Evolutionary conservation across 2,329 filamentous ascomycete genomes (phyloP).

Genomic region (Penicillium sp.): DNA sequence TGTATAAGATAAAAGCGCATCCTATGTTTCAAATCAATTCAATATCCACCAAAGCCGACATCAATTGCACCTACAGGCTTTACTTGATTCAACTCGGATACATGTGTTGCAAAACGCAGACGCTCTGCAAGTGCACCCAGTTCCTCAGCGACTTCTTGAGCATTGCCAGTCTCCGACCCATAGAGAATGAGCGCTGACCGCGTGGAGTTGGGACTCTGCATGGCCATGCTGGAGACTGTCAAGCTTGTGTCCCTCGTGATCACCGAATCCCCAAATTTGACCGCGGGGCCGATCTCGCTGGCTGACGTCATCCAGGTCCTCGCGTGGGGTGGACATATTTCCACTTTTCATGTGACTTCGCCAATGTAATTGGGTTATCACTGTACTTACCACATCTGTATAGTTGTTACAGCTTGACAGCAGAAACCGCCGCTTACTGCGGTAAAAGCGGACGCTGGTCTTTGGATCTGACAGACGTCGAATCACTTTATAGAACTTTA

Average conservation of each 20-base stretch:
- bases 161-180: conserved; percentile 91
- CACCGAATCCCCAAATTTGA: conserved; percentile 9
- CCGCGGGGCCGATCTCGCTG: conserved; percentile 20
- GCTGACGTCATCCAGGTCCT: conserved; percentile 27
- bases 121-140: conserved; percentile 68
- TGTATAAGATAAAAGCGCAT: conserved; percentile 32
- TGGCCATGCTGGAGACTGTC: conserved; percentile 23
- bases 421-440: no score
- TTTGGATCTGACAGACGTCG: no score
- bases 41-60: not conserved
- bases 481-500: no score
- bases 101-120: conserved; percentile 67
- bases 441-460: no score
- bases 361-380: no score
- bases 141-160: conserved; percentile 84
- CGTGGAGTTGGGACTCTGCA: conserved; percentile 9
- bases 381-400: no score
- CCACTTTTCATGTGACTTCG: no score
- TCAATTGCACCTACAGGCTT: conserved; percentile 57
- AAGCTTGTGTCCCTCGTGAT: conserved; percentile 10
- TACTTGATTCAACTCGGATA: conserved; percentile 71
- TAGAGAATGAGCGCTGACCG: conserved; percentile 69
- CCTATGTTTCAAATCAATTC: conserved; percentile 18
- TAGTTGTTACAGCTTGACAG: no score
- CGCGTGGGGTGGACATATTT: no score